Conservation (phyloP, 352 stramenopile genomes). For the Phytophthora pseudosyringae region DNA sequence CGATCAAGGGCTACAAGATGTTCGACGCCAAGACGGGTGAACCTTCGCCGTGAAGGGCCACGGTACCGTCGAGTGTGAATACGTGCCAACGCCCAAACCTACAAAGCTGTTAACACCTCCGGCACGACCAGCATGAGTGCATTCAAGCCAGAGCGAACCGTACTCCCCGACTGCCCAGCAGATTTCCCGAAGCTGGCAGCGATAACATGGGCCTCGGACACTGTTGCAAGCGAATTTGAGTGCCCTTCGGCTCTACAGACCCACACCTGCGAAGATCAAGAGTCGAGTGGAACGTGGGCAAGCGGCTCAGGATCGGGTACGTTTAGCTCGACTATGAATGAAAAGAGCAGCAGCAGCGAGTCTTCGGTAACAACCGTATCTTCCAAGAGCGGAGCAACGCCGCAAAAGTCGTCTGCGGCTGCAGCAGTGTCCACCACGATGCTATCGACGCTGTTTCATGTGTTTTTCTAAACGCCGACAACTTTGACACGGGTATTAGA, state of each 20-base stretch:
- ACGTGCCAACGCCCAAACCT: slow-evolving; percentile 81
- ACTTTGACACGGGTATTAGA: background rate
- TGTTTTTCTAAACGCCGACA: slow-evolving; percentile 6
- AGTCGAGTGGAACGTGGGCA: slow-evolving; percentile 52
- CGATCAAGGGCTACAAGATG: slow-evolving; percentile 71
- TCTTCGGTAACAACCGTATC: slow-evolving; percentile 6
- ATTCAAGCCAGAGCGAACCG: slow-evolving; percentile 41
- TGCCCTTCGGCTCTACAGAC: slow-evolving; percentile 30
- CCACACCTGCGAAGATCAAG: slow-evolving; percentile 47
- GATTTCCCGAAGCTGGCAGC: slow-evolving; percentile 22
- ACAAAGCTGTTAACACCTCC: slow-evolving; percentile 48
- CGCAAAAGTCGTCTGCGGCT: background rate
- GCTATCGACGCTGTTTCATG: slow-evolving; percentile 16
- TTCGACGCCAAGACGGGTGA: slow-evolving; percentile 75
- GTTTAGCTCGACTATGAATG: slow-evolving; percentile 1
- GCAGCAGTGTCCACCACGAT: slow-evolving; percentile 13
- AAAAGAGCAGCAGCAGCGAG: slow-evolving; percentile 7
- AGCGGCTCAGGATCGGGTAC: slow-evolving; percentile 19
- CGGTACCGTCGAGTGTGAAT: slow-evolving; percentile 51
- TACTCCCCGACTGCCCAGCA: slow-evolving; percentile 35
- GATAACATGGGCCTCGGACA: slow-evolving; percentile 41
- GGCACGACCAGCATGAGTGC: slow-evolving; percentile 34
- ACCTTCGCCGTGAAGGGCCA: slow-evolving; percentile 73
- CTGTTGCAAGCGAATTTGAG: slow-evolving; percentile 14
- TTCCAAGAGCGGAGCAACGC: slow-evolving; percentile 13